Evolutionary conservation across 768 basidiomycete genomes (phyloP).

Genomic region (Phanerodontia chrysosporium): DNA sequence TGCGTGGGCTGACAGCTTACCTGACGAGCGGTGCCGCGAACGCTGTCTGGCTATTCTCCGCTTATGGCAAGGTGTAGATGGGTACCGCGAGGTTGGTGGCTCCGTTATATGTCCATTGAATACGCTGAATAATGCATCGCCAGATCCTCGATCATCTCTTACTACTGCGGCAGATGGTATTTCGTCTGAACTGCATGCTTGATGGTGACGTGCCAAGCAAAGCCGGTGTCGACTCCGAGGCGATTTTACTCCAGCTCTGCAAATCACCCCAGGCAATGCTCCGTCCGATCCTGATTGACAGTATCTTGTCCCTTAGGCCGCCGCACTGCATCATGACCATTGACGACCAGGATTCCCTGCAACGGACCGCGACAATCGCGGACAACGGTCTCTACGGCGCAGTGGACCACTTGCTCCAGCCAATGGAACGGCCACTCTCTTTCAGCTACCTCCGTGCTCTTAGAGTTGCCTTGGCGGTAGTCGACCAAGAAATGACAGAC

Average conservation of each 20-base stretch:
- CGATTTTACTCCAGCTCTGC: slow-evolving; percentile 57
- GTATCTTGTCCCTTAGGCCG: slow-evolving; percentile 52
- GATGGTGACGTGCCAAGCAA: slow-evolving; percentile 58
- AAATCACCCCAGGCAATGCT: slow-evolving; percentile 59
- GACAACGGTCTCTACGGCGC: slow-evolving; percentile 64
- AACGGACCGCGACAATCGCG: slow-evolving; percentile 60
- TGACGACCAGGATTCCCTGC: slow-evolving; percentile 53
- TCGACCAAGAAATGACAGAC: slow-evolving; percentile 51
- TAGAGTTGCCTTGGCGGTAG: slow-evolving; percentile 57
- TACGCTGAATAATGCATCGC: background rate
- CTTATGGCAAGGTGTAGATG: slow-evolving; percentile 63
- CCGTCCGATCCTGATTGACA: slow-evolving; percentile 51
- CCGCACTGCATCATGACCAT: slow-evolving; percentile 62
- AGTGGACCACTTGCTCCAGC: slow-evolving; percentile 53
- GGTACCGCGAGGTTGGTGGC: slow-evolving; percentile 62
- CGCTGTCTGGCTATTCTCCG: slow-evolving; percentile 57
- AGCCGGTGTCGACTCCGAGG: slow-evolving; percentile 65
- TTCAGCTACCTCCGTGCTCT: slow-evolving; percentile 51
- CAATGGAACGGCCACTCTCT: slow-evolving; percentile 46
- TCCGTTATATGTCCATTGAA: background rate
- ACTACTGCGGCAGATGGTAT: slow-evolving; percentile 65
- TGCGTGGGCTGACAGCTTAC: slow-evolving; percentile 78
- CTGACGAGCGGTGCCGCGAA: slow-evolving; percentile 59
- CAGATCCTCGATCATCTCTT: slow-evolving; percentile 75
- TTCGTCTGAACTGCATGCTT: slow-evolving; percentile 71